phyloP scores from a whole-genome alignment of 129 eudicot genomes.

The Pulicaria dysenterica region DNA sequence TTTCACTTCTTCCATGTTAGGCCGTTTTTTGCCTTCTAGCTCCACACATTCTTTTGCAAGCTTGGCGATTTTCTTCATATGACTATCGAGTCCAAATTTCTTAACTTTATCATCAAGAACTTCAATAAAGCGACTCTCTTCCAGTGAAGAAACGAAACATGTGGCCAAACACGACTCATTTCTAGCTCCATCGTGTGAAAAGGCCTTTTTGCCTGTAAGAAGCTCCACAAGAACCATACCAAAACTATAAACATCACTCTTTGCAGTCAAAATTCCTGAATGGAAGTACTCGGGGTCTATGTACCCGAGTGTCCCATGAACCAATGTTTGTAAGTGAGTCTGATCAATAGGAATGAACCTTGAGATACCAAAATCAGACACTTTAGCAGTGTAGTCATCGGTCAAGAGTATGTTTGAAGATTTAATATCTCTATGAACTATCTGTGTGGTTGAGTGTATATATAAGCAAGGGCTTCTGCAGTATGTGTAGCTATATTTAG shows the following conservation, averaged over 20 bases:
- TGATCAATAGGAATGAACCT: conserved; percentile 30
- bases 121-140: conserved; percentile 22
- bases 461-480: conserved; percentile 32
- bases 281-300: conserved; percentile 39
- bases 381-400: conserved; percentile 34
- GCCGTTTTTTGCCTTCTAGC: conserved; percentile 39
- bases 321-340: conserved; percentile 36
- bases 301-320: conserved; percentile 38
- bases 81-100: conserved; percentile 24
- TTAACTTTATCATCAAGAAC: conserved; percentile 32
- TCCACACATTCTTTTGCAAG: conserved; percentile 32
- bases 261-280: conserved; percentile 33
- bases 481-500: conserved; percentile 27
- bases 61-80: background rate
- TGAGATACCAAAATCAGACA: conserved; percentile 40
- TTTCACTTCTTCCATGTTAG: conserved; percentile 35
- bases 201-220: conserved; percentile 35
- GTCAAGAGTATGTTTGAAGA: conserved; percentile 38
- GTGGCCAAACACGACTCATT: conserved; percentile 28
- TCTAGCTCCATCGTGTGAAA: conserved; percentile 33
- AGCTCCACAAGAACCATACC: conserved; percentile 40
- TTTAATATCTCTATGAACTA: conserved; percentile 35
- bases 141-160: conserved; percentile 23
- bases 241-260: conserved; percentile 39
- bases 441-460: conserved; percentile 36